Percentiles rank a stretch among this genome's conserved stretches.
Conservation (phyloP, 2,329 filamentous ascomycete genomes). For the Botrytis aclada region DNA sequence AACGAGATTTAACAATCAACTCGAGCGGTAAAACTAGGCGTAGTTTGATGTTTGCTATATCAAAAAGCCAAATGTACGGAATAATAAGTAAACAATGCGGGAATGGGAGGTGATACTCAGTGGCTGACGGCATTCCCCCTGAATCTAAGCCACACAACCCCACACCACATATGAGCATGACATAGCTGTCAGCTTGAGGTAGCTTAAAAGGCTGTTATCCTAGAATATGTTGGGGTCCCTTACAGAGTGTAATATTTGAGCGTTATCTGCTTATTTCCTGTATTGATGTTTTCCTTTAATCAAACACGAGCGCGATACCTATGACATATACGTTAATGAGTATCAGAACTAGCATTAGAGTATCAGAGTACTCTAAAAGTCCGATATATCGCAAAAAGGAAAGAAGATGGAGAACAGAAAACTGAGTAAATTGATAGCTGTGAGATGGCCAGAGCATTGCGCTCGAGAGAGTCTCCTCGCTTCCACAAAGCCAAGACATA, state of each 20-base stretch:
- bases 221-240: neutral
- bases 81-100: neutral
- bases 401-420: neutral
- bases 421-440: neutral
- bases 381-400: neutral
- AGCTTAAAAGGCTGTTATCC: neutral
- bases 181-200: neutral
- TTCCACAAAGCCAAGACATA: neutral
- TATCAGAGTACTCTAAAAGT: neutral
- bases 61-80: neutral
- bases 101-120: neutral
- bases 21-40: neutral
- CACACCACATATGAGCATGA: neutral
- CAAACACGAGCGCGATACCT: neutral
- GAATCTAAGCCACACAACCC: neutral
- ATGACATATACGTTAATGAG: neutral
- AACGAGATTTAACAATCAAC: neutral
- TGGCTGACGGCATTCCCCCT: neutral
- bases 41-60: neutral
- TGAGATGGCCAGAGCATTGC: neutral
- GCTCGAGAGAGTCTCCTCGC: neutral
- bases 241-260: neutral
- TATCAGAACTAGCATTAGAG: neutral
- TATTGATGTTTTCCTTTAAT: neutral
- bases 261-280: neutral